These are phyloP conservation scores for Tuber magnatum DNA, from an alignment of 495 filamentous ascomycete genomes.

Conservation along the genomic window DNA sequence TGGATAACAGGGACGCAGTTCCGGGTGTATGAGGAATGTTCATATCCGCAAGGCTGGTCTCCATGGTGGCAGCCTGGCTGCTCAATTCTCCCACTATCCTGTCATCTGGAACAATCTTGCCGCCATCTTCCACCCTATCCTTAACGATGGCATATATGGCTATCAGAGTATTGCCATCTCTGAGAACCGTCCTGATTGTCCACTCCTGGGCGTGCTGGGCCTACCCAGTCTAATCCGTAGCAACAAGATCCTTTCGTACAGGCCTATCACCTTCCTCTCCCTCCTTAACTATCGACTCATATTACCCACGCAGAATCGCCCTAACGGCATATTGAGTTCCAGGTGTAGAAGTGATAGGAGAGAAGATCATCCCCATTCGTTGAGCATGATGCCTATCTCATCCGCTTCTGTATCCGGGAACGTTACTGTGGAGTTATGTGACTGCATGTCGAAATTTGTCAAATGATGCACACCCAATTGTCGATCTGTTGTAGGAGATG, in stretches of 20 bases:
- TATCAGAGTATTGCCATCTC: conserved; percentile 91
- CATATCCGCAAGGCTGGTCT: no score
- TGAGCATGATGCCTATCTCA: conserved; percentile 77
- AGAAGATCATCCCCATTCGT: conserved; percentile 68
- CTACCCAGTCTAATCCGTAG: conserved; percentile 87
- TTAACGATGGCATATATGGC: conserved; percentile 87
- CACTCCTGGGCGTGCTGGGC: conserved; percentile 90
- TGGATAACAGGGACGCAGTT: conserved; percentile 24
- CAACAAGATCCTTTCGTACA: conserved; percentile 80
- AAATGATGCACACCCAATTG: no score
- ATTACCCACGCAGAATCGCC: no score
- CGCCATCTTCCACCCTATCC: conserved; percentile 53
- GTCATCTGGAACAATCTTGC: conserved; percentile 39
- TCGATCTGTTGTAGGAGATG: no score
- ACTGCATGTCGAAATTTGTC: no score
- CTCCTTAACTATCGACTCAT: no score
- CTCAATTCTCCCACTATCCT: conserved; percentile 22
- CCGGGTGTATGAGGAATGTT: no score
- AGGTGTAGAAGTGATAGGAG: conserved; percentile 68
- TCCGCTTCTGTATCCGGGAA: conserved; percentile 85
- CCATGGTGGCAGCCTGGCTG: conserved; percentile 23
- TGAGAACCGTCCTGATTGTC: conserved; percentile 90
- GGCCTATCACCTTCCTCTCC: conserved; percentile 69
- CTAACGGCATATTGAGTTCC: conserved; percentile 70
- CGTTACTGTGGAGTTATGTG: no score